These are phyloP conservation scores for Candida glucosophila DNA, from an alignment of 1,139 yeast species.

Conservation along the genomic window DNA sequence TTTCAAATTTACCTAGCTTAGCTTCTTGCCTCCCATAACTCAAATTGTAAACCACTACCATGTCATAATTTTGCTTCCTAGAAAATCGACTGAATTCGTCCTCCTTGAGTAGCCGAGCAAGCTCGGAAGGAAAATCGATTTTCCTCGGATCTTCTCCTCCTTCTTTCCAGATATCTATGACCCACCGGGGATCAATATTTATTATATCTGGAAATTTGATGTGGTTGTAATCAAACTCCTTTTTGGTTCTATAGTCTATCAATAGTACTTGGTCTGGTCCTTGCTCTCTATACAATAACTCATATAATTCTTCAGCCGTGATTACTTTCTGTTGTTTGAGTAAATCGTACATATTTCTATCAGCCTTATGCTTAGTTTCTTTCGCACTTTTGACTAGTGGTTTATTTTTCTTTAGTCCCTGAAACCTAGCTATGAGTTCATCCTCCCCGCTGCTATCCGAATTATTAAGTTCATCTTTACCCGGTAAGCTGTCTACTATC, in stretches of 20 bases:
- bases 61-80: slow-evolving; percentile 45
- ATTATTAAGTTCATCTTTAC: neutral
- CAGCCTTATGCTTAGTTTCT: slow-evolving; percentile 1
- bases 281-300: slow-evolving; percentile 7
- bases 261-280: slow-evolving; percentile 28
- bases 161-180: slow-evolving; percentile 11
- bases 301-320: slow-evolving; percentile 16
- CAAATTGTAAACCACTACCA: slow-evolving; percentile 55
- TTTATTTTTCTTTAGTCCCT: slow-evolving; percentile 6
- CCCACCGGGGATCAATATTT: slow-evolving; percentile 63
- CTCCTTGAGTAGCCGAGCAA: slow-evolving; percentile 46
- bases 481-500: slow-evolving; percentile 3
- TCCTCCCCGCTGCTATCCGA: slow-evolving; percentile 7
- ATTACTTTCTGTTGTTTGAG: slow-evolving; percentile 17
- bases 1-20: slow-evolving; percentile 20
- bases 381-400: neutral
- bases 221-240: slow-evolving; percentile 52
- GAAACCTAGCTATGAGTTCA: slow-evolving; percentile 15
- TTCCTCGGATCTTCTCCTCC: slow-evolving; percentile 39
- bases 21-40: slow-evolving; percentile 17
- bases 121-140: slow-evolving; percentile 48
- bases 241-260: slow-evolving; percentile 58
- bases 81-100: slow-evolving; percentile 45
- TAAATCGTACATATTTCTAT: slow-evolving; percentile 1
- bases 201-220: slow-evolving; percentile 47